Evolutionary conservation across 1,139 yeast species (phyloP).

Genomic region (Protomyces macrosporus): DNA sequence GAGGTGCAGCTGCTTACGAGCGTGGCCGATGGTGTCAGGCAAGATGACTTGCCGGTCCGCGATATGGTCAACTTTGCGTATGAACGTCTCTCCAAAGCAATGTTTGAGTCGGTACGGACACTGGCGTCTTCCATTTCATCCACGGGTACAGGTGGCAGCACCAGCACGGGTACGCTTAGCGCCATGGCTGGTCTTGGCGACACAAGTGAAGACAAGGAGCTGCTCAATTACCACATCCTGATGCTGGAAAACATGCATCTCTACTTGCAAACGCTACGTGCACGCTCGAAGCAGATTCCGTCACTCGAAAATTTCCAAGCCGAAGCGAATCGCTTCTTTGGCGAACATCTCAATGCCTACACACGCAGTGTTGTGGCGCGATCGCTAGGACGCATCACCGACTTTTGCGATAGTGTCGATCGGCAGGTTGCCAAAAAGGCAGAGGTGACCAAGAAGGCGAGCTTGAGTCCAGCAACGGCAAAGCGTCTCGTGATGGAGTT

Average conservation of each 20-base stretch:
- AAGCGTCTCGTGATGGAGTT: constrained; percentile 54
- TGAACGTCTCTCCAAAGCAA: constrained; percentile 38
- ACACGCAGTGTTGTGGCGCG: constrained; percentile 51
- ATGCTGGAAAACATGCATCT: constrained; percentile 61
- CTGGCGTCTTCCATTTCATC: constrained; percentile 35
- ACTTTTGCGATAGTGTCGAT: constrained; percentile 63
- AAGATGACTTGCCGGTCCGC: constrained; percentile 37
- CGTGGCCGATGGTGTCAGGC: constrained; percentile 19
- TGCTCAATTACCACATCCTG: constrained; percentile 54
- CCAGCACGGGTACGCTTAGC: background rate
- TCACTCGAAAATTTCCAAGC: constrained; percentile 38
- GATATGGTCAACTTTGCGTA: constrained; percentile 46
- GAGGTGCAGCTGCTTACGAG: constrained; percentile 39
- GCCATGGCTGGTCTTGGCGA: constrained; percentile 33
- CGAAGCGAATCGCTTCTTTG: constrained; percentile 42
- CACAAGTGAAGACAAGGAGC: constrained; percentile 51
- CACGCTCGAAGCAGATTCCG: constrained; percentile 35
- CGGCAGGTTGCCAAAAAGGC: constrained; percentile 39
- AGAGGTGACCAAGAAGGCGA: constrained; percentile 58
- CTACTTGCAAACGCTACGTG: constrained; percentile 48
- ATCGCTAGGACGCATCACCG: constrained; percentile 59
- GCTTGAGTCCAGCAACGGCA: constrained; percentile 56
- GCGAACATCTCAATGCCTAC: constrained; percentile 46
- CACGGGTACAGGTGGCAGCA: background rate
- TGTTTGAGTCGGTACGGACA: constrained; percentile 37